Evolutionary conservation across 768 basidiomycete species (phyloP).

Genomic region (Boletus rubescentipes): DNA sequence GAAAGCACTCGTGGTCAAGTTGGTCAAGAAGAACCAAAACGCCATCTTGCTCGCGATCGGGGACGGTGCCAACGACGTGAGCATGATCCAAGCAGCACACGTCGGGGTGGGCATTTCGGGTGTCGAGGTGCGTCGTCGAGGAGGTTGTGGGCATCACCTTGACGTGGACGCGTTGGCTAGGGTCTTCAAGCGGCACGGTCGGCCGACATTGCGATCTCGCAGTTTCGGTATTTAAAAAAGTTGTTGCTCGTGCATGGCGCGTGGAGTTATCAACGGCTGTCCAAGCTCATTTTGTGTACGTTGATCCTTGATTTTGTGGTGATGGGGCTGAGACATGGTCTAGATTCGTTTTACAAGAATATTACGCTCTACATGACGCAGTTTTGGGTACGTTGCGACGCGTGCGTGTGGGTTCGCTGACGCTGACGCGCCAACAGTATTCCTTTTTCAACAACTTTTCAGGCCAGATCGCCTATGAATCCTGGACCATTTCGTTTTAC

Average conservation of each 20-base stretch:
- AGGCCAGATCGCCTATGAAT: constrained; percentile 97
- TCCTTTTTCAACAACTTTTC: constrained; percentile 99
- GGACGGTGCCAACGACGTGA: constrained; percentile 97
- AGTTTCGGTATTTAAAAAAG: constrained; percentile 95
- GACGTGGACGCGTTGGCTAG: constrained; percentile 35
- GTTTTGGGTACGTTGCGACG: constrained; percentile 71
- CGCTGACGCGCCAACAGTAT: constrained; percentile 52
- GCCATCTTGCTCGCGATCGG: constrained; percentile 95
- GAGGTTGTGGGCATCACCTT: too few relatives aligned
- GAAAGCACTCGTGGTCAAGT: constrained; percentile 95
- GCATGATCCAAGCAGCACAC: constrained; percentile 99
- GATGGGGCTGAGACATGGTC: constrained; percentile 5
- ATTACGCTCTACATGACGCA: constrained; percentile 98
- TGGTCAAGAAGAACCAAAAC: constrained; percentile 97
- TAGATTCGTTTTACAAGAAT: constrained; percentile 99
- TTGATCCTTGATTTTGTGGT: constrained; percentile 5
- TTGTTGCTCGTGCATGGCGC: constrained; percentile 94
- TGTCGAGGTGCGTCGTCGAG: constrained; percentile 67
- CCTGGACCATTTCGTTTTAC: constrained; percentile 97
- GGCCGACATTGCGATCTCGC: constrained; percentile 96
- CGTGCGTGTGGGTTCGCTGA: too few relatives aligned
- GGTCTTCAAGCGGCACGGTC: constrained; percentile 98
- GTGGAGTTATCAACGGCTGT: constrained; percentile 96
- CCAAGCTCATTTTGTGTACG: constrained; percentile 94
- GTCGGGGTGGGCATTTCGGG: constrained; percentile 98